These are phyloP conservation scores for Vinca minor DNA, from an alignment of 257 asterid species.

Conservation along the genomic window DNA sequence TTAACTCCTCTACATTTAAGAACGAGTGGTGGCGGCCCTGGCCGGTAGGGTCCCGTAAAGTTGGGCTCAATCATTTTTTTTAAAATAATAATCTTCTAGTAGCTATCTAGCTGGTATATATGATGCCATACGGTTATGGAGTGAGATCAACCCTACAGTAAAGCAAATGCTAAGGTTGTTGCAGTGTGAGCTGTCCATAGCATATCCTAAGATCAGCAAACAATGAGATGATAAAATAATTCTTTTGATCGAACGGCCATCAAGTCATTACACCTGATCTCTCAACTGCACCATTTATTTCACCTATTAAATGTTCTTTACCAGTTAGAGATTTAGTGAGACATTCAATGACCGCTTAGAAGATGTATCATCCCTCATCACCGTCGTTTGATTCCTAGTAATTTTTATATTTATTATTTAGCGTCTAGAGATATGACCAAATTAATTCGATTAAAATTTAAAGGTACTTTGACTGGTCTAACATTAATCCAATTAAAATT, in stretches of 20 bases:
- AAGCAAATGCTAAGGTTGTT: background rate
- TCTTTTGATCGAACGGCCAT: conserved; percentile 21
- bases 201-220: too few species aligned
- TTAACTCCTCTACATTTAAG: too few species aligned
- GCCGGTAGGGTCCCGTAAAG: too few species aligned
- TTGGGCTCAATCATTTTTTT: too few species aligned
- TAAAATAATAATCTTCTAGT: too few species aligned
- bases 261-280: conserved; percentile 27
- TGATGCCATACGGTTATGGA: background rate
- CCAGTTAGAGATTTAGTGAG: conserved; percentile 27
- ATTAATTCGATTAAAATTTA: too few species aligned
- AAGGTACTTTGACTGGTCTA: too few species aligned
- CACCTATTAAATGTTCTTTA: conserved; percentile 34
- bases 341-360: conserved; percentile 9
- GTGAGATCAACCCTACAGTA: background rate
- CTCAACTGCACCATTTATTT: conserved; percentile 53
- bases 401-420: background rate
- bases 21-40: too few species aligned
- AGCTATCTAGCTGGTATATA: too few species aligned
- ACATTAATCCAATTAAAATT: too few species aligned
- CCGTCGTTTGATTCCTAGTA: background rate
- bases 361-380: background rate
- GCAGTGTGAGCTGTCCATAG: conserved; percentile 10
- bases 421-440: too few species aligned
- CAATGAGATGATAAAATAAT: background rate